Percentiles rank a stretch among this genome's conserved stretches.
These are phyloP conservation scores for Parathielavia appendiculata DNA, from an alignment of 495 filamentous ascomycete genomes.

Conservation along the genomic window DNA sequence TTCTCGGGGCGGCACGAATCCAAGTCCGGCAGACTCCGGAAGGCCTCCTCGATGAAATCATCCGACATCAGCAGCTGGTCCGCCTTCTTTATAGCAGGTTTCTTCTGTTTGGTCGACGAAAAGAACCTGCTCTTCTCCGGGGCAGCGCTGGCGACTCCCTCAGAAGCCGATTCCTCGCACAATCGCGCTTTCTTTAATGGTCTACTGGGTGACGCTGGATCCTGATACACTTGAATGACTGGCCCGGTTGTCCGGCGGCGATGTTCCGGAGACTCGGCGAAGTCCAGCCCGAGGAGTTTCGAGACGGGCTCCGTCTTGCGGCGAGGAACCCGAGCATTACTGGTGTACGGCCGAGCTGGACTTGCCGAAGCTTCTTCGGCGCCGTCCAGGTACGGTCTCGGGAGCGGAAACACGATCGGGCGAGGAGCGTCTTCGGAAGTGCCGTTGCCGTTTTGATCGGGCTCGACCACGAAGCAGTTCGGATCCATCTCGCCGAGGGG, in stretches of 20 bases:
- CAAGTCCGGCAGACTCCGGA: conserved; percentile 40
- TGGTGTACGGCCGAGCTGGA: conserved; percentile 25
- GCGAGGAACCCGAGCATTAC: conserved; percentile 25
- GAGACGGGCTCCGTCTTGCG: conserved; percentile 40
- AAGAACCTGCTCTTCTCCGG: conserved; percentile 43
- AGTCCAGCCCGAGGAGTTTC: conserved; percentile 29
- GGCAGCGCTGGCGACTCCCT: conserved; percentile 18
- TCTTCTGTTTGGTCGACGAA: conserved; percentile 21
- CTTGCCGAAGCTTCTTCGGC: conserved; percentile 8
- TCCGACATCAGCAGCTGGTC: conserved; percentile 41
- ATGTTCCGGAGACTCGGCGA: conserved; percentile 20
- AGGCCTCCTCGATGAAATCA: conserved; percentile 43
- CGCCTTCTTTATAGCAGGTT: conserved; percentile 8
- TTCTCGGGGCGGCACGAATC: conserved; percentile 12
- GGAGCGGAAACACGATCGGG: conserved; percentile 44
- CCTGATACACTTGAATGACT: conserved; percentile 20
- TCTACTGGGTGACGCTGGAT: conserved; percentile 27
- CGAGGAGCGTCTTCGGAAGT: conserved; percentile 30
- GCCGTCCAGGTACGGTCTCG: conserved; percentile 43
- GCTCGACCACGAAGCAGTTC: conserved; percentile 60
- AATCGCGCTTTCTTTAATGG: conserved; percentile 49
- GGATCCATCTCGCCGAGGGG: conserved; percentile 83
- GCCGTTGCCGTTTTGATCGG: conserved; percentile 17
- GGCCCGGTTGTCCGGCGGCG: conserved; percentile 35
- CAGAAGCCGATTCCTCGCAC: conserved; percentile 36